Evolutionary conservation across 768 basidiomycete species (phyloP).

Genomic region (Lentinula guzmanii): DNA sequence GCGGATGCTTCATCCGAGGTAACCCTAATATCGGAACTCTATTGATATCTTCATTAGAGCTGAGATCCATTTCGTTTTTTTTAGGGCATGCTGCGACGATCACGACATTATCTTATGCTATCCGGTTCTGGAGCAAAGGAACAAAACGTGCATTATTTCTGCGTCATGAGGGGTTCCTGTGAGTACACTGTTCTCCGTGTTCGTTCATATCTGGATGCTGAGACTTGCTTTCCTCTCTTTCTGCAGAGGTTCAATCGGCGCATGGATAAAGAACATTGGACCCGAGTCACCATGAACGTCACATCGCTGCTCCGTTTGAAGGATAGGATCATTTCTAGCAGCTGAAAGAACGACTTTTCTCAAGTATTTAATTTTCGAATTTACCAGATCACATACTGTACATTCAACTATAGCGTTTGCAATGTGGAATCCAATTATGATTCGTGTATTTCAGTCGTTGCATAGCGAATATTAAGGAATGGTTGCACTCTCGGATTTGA

Average conservation of each 20-base stretch:
- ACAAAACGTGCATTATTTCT: slow-evolving; percentile 95
- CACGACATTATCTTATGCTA: slow-evolving; percentile 95
- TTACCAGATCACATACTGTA: no score
- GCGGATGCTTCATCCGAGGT: slow-evolving; percentile 98
- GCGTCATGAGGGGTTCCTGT: slow-evolving; percentile 97
- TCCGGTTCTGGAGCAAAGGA: slow-evolving; percentile 99
- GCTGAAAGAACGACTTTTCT: no score
- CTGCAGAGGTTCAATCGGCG: slow-evolving; percentile 83
- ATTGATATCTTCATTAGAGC: slow-evolving; percentile 8
- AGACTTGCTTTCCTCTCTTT: slow-evolving; percentile 6
- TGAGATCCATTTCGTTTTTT: slow-evolving; percentile 6
- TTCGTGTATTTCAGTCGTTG: no score
- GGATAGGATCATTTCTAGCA: no score
- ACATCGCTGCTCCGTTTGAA: not conserved
- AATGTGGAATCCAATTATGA: not conserved
- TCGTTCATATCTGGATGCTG: not conserved
- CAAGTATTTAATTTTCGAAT: no score
- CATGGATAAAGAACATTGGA: slow-evolving; percentile 96
- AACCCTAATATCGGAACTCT: slow-evolving; percentile 5
- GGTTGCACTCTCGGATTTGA: not conserved
- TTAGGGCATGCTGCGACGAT: slow-evolving; percentile 95
- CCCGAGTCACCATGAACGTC: slow-evolving; percentile 19
- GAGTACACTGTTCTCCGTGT: slow-evolving; percentile 27
- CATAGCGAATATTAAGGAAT: not conserved
- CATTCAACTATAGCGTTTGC: no score